phyloP scores from a whole-genome alignment of 495 filamentous ascomycete species.

The Aspergillus baeticus region DNA sequence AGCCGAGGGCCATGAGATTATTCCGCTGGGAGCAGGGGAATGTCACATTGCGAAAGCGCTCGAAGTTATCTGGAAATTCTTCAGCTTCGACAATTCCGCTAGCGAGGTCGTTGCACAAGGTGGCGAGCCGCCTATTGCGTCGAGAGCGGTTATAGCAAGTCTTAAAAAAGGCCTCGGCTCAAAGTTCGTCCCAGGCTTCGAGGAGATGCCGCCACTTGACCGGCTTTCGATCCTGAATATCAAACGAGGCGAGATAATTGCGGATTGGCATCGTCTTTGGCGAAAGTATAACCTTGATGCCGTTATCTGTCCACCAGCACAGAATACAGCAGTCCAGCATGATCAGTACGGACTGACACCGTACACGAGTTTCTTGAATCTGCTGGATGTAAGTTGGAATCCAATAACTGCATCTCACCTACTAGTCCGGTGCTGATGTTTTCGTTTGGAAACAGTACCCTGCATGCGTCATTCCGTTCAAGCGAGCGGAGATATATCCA shows the following conservation, averaged over 20 bases:
- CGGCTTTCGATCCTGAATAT: constrained; percentile 24
- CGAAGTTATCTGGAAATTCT: constrained; percentile 24
- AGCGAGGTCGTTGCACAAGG: constrained; percentile 12
- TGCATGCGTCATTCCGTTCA: constrained; percentile 34
- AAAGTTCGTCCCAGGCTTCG: constrained; percentile 13
- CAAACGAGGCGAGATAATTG: constrained; percentile 9
- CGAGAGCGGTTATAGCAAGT: no score
- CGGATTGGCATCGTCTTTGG: constrained; percentile 24
- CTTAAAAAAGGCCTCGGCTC: no score
- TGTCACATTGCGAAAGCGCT: constrained; percentile 19
- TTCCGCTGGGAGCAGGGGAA: constrained; percentile 28
- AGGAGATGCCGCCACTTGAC: constrained; percentile 23
- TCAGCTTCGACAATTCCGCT: constrained; percentile 23
- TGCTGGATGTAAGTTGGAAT: constrained; percentile 49
- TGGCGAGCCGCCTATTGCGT: constrained; percentile 25
- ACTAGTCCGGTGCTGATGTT: not conserved
- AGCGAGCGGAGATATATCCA: no score
- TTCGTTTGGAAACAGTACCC: constrained; percentile 33
- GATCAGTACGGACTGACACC: constrained; percentile 46
- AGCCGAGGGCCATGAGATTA: constrained; percentile 42
- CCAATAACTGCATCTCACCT: not conserved
- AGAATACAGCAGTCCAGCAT: constrained; percentile 45
- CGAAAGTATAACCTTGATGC: constrained; percentile 40
- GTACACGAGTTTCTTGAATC: constrained; percentile 50
- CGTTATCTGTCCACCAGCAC: constrained; percentile 42